Conservation (phyloP, 495 filamentous ascomycete genomes). For the Elaphomyces granulatus region DNA sequence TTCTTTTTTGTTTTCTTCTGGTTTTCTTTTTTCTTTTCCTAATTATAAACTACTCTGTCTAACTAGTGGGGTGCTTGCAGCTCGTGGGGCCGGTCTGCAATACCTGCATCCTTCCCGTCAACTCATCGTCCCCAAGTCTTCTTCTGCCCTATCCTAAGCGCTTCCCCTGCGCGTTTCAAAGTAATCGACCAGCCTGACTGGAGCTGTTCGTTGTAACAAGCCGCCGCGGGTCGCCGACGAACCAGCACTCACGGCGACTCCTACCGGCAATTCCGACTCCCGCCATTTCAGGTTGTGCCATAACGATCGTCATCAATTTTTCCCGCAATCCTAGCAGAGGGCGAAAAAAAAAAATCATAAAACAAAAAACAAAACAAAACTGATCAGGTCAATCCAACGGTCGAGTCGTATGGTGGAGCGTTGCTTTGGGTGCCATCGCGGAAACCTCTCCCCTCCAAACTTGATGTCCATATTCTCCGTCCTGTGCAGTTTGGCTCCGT, state of each 20-base stretch:
- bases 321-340: neutral
- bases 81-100: constrained; percentile 1
- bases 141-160: too few species aligned
- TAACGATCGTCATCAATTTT: neutral
- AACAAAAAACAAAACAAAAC: neutral
- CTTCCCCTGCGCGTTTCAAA: neutral
- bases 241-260: constrained; percentile 3
- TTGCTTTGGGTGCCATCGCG: neutral
- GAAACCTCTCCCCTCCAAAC: constrained; percentile 2
- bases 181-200: constrained; percentile 1
- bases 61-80: neutral
- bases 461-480: neutral
- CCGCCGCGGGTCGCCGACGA: constrained; percentile 12
- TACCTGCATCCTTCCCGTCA: constrained; percentile 6
- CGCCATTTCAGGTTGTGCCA: neutral
- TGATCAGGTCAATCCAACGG: neutral
- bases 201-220: constrained; percentile 4
- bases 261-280: neutral
- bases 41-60: constrained; percentile 4
- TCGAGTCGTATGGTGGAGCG: neutral
- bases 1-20: constrained; percentile 8
- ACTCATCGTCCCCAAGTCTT: too few species aligned
- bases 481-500: constrained; percentile 3
- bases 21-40: constrained; percentile 3
- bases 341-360: neutral